A percentile compares a stretch with the other conserved stretches of the same genome.
These are phyloP conservation scores for Fonsecaea pedrosoi DNA, from an alignment of 2,329 filamentous ascomycete species.

Conservation along the genomic window DNA sequence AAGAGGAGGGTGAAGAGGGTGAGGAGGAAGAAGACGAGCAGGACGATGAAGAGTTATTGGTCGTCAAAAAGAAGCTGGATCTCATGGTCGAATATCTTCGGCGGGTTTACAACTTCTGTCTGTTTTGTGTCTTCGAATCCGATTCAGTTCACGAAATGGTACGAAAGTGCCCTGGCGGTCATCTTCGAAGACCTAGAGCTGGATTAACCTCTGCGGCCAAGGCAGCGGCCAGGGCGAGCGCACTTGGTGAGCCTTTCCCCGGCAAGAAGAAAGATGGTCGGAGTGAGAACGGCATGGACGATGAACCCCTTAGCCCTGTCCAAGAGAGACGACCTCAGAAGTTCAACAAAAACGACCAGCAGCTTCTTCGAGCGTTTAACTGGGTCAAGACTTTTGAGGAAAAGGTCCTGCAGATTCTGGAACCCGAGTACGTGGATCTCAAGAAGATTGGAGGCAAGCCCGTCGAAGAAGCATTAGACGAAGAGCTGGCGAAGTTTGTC, in stretches of 20 bases:
- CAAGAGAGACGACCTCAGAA: conserved; percentile 72
- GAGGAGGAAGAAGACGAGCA: conserved; percentile 81
- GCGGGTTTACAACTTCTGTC: conserved; percentile 97
- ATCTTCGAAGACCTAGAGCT: conserved; percentile 86
- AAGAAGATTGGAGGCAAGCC: conserved; percentile 89
- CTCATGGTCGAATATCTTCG: conserved; percentile 95
- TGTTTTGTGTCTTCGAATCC: conserved; percentile 99
- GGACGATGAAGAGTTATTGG: conserved; percentile 86
- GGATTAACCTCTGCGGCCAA: conserved; percentile 84
- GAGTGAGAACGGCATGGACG: conserved; percentile 67
- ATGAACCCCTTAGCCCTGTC: conserved; percentile 69
- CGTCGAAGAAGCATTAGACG: conserved; percentile 82
- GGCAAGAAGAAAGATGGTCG: conserved; percentile 74
- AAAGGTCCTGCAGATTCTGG: conserved; percentile 89
- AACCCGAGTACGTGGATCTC: conserved; percentile 85
- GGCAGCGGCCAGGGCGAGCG: conserved; percentile 83
- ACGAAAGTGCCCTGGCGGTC: conserved; percentile 95
- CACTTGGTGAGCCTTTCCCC: conserved; percentile 81
- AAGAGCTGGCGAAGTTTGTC: conserved; percentile 84
- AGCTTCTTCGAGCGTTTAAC: conserved; percentile 92
- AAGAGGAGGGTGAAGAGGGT: conserved; percentile 77
- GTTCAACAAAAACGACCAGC: conserved; percentile 81
- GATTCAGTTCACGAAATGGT: conserved; percentile 96
- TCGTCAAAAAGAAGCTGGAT: conserved; percentile 97
- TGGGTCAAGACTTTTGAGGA: conserved; percentile 99